Conservation (phyloP, 164 flowering plant species). For the Paratinospora sagittata region DNA sequence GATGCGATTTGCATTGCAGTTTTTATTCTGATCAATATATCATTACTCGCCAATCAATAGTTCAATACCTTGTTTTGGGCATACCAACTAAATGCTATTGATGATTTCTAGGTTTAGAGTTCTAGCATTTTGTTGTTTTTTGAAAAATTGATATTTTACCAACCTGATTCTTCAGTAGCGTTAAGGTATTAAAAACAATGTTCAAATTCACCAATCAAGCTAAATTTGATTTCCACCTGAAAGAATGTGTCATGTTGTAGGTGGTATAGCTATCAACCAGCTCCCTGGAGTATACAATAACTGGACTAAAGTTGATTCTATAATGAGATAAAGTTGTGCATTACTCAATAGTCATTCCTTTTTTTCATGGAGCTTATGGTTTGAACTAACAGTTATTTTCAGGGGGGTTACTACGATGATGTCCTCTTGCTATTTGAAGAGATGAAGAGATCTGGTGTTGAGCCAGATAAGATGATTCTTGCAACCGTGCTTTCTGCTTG, state of each 20-base stretch:
- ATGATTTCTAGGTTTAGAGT: no score
- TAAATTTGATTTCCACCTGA: no score
- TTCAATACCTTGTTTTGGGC: neutral
- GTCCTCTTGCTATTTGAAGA: conserved; percentile 52
- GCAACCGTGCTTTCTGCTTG: conserved; percentile 56
- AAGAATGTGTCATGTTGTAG: no score
- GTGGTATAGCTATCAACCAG: neutral
- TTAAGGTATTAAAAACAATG: neutral
- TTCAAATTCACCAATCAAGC: neutral
- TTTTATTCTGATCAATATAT: no score
- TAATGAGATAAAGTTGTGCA: neutral
- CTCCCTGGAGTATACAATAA: neutral
- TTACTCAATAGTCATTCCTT: no score
- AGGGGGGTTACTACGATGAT: conserved; percentile 41
- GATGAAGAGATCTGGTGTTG: conserved; percentile 43
- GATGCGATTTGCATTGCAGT: no score
- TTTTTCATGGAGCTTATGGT: neutral
- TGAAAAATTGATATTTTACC: no score
- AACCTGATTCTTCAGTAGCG: neutral
- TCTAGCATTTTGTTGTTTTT: neutral
- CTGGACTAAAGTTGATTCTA: neutral
- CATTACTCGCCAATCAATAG: no score
- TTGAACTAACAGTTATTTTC: conserved; percentile 39
- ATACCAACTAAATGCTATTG: no score
- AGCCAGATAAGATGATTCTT: conserved; percentile 52